Evolutionary conservation across 768 basidiomycete genomes (phyloP), one percentile per base, ranked within the genome.

Genomic region (Lactarius vividus): DNA sequence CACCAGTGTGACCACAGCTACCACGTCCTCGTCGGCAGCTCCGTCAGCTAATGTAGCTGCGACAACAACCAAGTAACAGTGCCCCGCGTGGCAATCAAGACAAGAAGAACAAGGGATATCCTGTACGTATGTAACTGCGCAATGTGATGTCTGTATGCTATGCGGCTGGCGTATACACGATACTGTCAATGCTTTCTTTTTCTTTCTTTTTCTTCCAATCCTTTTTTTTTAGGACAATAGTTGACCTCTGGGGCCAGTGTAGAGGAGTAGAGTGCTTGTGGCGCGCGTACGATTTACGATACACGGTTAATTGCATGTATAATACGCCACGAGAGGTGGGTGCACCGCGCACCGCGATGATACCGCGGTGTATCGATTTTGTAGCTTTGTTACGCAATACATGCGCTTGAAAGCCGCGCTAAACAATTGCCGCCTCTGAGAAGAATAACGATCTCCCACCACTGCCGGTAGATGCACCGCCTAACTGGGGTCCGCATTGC

Each of bases 51-150:
- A 29, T 16, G 23, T 29, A 20, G 16, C 31, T 2, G 56, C 56
- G 6, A 4, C 33, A 28, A 5, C 49, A 18, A 46, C 23, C 49
- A 52, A 31, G 29, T 42, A 20, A 39, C 56, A 31, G 37, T 60
- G 56, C 15, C 49, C 49, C 5, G 26, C 26, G 13, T 52, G 5
- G 13, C n/a, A 52, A 39, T 8, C 20, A 13, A 33, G 54, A 49
- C 23, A 56, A 29, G 52, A n/a, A 53, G 56, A 60, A 58, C n/a
- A 52, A 52, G 49, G 49, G 57, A 66, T 58, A 61, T 57, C 39
- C 49, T 44, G 61, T 56, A 56, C 33, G 55, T 56, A 56, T 56
- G 55, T 56, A 35, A 31, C 20, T 11, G 55, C 20, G 55, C 33
- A 56, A 29, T 29, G 55, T 33, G 33, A 56, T 33, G 55, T 31